A percentile compares a stretch with the other conserved stretches of the same genome.
Evolutionary conservation across 2,329 filamentous ascomycete genomes (phyloP).

Genomic region (Cladophialophora bantiana): DNA sequence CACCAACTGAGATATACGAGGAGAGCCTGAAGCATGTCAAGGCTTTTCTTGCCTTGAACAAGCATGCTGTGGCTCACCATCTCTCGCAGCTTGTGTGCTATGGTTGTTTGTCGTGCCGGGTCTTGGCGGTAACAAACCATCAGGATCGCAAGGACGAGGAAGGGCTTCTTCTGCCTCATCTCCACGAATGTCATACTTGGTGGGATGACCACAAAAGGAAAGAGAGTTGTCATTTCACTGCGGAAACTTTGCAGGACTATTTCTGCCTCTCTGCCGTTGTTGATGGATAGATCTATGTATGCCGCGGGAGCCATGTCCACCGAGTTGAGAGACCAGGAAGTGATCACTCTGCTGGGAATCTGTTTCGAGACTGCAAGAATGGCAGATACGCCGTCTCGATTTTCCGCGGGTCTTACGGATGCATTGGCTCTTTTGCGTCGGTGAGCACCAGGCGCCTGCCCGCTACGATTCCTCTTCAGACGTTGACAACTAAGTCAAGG

Average conservation of each 20-base stretch:
- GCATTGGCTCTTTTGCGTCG: conserved; percentile 25
- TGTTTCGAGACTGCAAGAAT: conserved; percentile 32
- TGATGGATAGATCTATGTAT: conserved; percentile 8
- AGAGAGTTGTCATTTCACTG: conserved; percentile 36
- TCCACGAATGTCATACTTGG: conserved; percentile 30
- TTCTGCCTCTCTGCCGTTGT: conserved; percentile 27
- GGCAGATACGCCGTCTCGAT: conserved; percentile 41
- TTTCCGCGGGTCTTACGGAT: conserved; percentile 37
- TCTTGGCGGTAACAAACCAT: conserved; percentile 39
- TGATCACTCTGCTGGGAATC: conserved; percentile 14
- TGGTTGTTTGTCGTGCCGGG: conserved; percentile 38
- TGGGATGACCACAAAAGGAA: conserved; percentile 41
- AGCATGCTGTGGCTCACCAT: conserved; percentile 45
- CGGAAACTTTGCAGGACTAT: conserved; percentile 27
- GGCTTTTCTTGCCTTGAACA: conserved; percentile 43
- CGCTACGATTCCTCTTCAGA: conserved; percentile 41
- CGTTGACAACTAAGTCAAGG: conserved; percentile 41
- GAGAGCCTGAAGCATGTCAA: conserved; percentile 50
- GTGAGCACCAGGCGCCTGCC: conserved; percentile 41
- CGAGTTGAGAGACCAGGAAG: not conserved
- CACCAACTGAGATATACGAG: conserved; percentile 49
- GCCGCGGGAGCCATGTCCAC: conserved; percentile 14
- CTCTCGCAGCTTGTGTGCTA: conserved; percentile 42
- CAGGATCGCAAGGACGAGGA: conserved; percentile 48
- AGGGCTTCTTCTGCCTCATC: conserved; percentile 41